Percentiles rank a stretch among this genome's conserved stretches.
phyloP scores from a whole-genome alignment of 345 rosid species.

The Pseudoturritis turrita region DNA sequence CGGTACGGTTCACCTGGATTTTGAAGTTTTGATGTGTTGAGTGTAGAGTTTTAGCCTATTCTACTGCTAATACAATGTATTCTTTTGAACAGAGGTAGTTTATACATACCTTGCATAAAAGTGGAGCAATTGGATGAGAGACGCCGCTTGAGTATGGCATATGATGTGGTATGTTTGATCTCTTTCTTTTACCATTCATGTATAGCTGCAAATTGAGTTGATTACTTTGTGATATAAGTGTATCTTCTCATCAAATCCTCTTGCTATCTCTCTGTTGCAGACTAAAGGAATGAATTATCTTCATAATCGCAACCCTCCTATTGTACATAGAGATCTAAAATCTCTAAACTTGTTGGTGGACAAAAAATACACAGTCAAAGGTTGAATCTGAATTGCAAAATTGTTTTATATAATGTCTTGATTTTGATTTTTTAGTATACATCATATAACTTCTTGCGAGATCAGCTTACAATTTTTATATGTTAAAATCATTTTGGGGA shows the following conservation, averaged over 20 bases:
- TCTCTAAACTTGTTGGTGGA: conserved; percentile 98
- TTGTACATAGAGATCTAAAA: conserved; percentile 94
- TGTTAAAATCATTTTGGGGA: background rate
- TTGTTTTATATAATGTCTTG: background rate
- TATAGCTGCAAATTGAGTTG: background rate
- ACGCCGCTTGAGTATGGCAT: conserved; percentile 93
- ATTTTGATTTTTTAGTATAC: background rate
- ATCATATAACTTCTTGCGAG: background rate
- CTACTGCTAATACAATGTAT: conserved; percentile 19
- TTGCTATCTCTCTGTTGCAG: conserved; percentile 37
- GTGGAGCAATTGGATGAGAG: too few species aligned
- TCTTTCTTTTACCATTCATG: background rate
- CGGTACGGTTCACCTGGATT: conserved; percentile 36
- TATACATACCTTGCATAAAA: too few species aligned
- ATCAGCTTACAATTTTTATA: background rate
- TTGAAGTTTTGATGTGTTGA: background rate
- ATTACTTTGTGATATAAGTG: background rate
- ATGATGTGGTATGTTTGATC: conserved; percentile 76
- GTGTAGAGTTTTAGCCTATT: background rate
- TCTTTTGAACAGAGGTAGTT: conserved; percentile 72
- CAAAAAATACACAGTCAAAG: conserved; percentile 91
- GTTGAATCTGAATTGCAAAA: conserved; percentile 4
- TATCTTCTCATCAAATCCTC: background rate
- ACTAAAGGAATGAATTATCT: conserved; percentile 99
- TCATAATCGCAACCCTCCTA: conserved; percentile 87